phyloP scores from a whole-genome alignment of 2,329 filamentous ascomycete genomes.

The Penicillium polonicum region DNA sequence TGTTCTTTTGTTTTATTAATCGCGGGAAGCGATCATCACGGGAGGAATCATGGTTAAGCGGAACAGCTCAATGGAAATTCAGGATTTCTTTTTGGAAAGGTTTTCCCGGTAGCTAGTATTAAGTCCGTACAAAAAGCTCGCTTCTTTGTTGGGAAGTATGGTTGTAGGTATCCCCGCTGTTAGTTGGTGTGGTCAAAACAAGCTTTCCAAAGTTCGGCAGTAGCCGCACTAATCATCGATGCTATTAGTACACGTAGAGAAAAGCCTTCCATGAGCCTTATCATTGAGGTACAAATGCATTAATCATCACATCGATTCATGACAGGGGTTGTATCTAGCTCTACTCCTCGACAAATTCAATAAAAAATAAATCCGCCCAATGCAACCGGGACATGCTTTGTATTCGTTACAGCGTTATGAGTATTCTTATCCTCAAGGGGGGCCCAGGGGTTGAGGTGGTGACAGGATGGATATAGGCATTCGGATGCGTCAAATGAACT shows the following conservation, averaged over 20 bases:
- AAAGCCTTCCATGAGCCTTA: neutral
- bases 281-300: neutral
- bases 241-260: neutral
- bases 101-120: neutral
- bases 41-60: constrained; percentile 1
- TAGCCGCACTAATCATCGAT: neutral
- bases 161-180: neutral
- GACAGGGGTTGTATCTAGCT: neutral
- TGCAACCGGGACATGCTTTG: constrained; percentile 12
- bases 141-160: neutral
- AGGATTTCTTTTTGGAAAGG: neutral
- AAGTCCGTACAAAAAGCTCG: neutral
- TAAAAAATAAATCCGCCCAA: constrained; percentile 8
- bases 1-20: neutral
- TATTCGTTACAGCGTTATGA: constrained; percentile 19
- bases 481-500: constrained; percentile 41
- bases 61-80: neutral
- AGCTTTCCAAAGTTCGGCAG: neutral
- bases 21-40: neutral
- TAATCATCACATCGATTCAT: neutral
- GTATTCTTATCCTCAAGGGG: neutral
- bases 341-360: neutral
- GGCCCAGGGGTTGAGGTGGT: neutral
- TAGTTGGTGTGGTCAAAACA: neutral
- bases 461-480: neutral